Conservation (phyloP, 2,329 filamentous ascomycete species). For the Ophiocordyceps camponoti-rufipedis region DNA sequence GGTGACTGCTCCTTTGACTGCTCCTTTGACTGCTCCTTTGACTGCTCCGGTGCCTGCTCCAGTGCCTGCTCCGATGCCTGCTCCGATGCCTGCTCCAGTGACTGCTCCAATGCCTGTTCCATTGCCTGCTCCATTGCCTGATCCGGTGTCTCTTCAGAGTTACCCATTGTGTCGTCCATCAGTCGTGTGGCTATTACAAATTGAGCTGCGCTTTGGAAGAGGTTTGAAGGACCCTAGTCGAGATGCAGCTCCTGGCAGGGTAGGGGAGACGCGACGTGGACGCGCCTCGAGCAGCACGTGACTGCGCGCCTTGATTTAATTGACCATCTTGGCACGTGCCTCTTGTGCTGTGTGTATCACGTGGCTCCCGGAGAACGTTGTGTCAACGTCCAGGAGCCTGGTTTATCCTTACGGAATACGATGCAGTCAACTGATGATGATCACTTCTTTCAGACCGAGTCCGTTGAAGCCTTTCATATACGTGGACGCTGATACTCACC, state of each 20-base stretch:
- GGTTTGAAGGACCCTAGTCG: too few species aligned
- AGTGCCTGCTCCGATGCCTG: too few species aligned
- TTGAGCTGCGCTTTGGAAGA: background rate
- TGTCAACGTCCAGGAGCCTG: too few species aligned
- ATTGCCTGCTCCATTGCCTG: too few species aligned
- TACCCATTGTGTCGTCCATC: too few species aligned
- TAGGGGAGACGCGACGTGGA: conserved; percentile 17
- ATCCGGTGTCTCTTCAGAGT: too few species aligned
- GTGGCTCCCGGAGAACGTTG: background rate
- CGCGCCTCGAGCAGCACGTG: conserved; percentile 12
- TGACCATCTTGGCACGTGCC: background rate
- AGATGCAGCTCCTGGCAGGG: background rate
- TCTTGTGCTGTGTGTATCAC: background rate
- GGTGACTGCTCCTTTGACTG: too few species aligned
- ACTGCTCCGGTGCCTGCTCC: too few species aligned
- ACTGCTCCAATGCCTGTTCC: too few species aligned
- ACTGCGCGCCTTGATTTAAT: conserved; percentile 4
- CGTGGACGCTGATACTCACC: background rate
- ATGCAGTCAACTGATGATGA: conserved; percentile 56
- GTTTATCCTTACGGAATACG: conserved; percentile 16
- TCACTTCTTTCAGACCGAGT: conserved; percentile 91
- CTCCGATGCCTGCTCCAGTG: too few species aligned
- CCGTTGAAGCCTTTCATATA: background rate
- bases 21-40: too few species aligned
- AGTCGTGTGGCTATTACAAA: background rate